Conservation (phyloP, 2,329 filamentous ascomycete genomes). For the Didymella segeticola region DNA sequence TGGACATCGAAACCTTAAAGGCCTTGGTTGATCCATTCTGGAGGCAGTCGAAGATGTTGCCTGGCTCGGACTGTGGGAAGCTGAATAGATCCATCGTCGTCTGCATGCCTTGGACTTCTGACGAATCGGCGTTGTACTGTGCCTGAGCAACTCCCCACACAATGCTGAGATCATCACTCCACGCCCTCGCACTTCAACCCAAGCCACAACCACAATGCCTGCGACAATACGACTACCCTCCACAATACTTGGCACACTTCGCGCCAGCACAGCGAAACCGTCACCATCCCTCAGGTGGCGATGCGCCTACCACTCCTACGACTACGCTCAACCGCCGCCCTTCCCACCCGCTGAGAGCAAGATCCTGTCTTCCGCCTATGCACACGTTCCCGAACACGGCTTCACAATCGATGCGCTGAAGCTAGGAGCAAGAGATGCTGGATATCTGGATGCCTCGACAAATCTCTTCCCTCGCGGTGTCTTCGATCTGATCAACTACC, state of each 20-base stretch:
- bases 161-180: constrained; percentile 21
- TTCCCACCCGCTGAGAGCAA: constrained; percentile 73
- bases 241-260: constrained; percentile 33
- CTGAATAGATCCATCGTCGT: background rate
- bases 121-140: constrained; percentile 1
- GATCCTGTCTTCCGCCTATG: constrained; percentile 82
- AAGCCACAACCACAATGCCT: constrained; percentile 36
- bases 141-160: constrained; percentile 20
- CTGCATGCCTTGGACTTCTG: background rate
- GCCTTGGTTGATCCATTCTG: background rate
- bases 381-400: constrained; percentile 79
- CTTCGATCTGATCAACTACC: constrained; percentile 82
- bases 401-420: constrained; percentile 78
- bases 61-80: background rate
- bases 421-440: constrained; percentile 80
- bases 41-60: background rate
- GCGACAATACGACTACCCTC: constrained; percentile 35
- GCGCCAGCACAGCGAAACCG: constrained; percentile 28
- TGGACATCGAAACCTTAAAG: background rate
- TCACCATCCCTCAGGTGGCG: constrained; percentile 24
- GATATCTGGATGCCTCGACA: constrained; percentile 85
- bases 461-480: constrained; percentile 80
- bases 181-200: constrained; percentile 20
- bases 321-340: constrained; percentile 56
- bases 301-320: constrained; percentile 46